Evolutionary conservation across 345 rosid species (phyloP).

Genomic region (Lepidium aucheri): DNA sequence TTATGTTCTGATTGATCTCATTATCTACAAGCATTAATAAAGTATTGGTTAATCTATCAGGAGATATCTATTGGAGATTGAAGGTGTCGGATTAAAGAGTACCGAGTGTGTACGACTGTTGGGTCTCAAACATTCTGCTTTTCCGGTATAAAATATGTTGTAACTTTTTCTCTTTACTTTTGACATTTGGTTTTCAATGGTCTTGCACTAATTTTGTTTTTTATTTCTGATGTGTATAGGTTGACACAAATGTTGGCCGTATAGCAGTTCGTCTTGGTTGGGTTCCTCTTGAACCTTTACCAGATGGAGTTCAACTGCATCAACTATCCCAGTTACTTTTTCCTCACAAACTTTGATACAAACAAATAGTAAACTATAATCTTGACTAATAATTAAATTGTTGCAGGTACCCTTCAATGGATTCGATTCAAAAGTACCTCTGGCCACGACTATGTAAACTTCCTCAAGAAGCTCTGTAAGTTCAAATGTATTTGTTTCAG

Average conservation of each 20-base stretch:
- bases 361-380: not conserved
- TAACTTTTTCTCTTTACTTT: not conserved
- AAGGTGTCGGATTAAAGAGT: conserved; percentile 66
- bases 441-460: conserved; percentile 58
- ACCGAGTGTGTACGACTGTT: conserved; percentile 62
- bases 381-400: not conserved
- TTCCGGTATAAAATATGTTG: conserved; percentile 41
- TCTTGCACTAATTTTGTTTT: not conserved
- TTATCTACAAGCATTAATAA: not conserved
- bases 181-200: not conserved
- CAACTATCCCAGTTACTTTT: conserved; percentile 41
- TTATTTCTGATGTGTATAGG: conserved; percentile 28
- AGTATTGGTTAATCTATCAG: conserved; percentile 17
- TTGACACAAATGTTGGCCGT: conserved; percentile 67
- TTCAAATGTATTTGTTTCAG: not conserved
- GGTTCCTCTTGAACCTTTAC: conserved; percentile 64
- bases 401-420: conserved; percentile 56
- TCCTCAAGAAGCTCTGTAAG: conserved; percentile 48
- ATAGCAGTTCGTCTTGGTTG: conserved; percentile 70
- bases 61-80: conserved; percentile 37
- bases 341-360: not conserved
- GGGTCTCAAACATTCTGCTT: conserved; percentile 46
- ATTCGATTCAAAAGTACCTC: conserved; percentile 51
- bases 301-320: conserved; percentile 49
- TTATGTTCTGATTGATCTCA: not conserved